Base-by-base conservation (phyloP, 192 early-diverging fungal genomes). In the Rhizoclosmatium sp. region DNA sequence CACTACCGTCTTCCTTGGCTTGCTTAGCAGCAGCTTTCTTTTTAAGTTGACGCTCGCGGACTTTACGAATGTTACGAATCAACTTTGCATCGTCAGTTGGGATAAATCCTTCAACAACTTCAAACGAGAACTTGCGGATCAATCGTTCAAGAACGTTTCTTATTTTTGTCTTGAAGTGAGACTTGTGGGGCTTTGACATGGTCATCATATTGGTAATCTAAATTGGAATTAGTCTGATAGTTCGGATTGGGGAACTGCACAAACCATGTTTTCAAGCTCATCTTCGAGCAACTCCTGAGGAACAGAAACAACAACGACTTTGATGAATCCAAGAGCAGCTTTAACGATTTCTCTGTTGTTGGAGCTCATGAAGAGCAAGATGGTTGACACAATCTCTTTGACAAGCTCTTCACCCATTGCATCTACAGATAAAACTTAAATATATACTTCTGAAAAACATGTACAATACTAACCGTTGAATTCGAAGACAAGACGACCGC, bases 101-200 rank as follows among this genome's bases (percentile, higher is more conserved):
- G 0, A 94, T 92, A 71, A 91, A 88, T 44, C 87, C 87, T 68
- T 92, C 93, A 12, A 99, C 86, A 19, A 87, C 86, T 21, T 98
- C 96, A 62, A 91, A 94, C 4, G 87, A 87, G 81, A 98, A 95
- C 23, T 93, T 89, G 61, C 96, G 92, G 47, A 94, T 92, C 23
- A 99, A 86, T 54, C 97, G 91, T 79, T 99, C 97, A 47, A 98
- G 88, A 41, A 98, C 92, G 76, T 99, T 97, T 42, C 94, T 90
- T 59, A 95, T 93, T 79, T 95, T 95, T 48, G 93, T 85, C 76
- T 96, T 96, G 88, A 99, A 94, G 80, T 94, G 91, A 73, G 91
- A 92, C 79, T 93, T 94, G 85, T 95, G 95, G 69, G 93, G 92
- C 75, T 94, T 89, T 9, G 93, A 93, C 89, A 96, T 95, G 62